Percentiles rank a stretch among this genome's conserved stretches.
These are phyloP conservation scores for Blastobotrys peoriensis DNA, from an alignment of 805 yeast genomes.

Conservation along the genomic window DNA sequence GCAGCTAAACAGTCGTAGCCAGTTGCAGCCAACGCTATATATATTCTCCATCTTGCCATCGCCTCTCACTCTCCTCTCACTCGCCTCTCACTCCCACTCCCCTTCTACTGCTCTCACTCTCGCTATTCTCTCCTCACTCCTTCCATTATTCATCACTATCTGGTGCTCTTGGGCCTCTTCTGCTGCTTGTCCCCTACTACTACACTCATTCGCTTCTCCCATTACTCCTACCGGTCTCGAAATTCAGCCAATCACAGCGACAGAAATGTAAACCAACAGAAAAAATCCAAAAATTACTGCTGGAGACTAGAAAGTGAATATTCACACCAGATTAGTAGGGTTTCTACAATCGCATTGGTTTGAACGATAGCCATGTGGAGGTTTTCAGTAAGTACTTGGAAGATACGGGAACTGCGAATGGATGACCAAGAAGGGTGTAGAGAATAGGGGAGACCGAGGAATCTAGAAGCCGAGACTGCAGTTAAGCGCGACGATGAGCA, in stretches of 20 bases:
- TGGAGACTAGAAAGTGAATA: no score
- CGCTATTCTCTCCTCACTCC: background rate
- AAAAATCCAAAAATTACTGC: background rate
- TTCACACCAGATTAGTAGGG: slow-evolving; percentile 1
- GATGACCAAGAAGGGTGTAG: no score
- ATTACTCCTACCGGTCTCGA: background rate
- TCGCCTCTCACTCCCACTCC: background rate
- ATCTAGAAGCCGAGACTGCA: no score
- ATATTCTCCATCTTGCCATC: background rate
- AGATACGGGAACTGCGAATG: no score
- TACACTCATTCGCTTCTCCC: background rate
- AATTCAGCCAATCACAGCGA: slow-evolving; percentile 9
- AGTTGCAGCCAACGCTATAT: no score
- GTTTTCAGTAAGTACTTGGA: slow-evolving; percentile 14
- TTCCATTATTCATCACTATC: background rate
- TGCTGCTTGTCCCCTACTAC: background rate
- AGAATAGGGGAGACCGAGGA: no score
- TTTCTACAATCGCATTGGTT: background rate
- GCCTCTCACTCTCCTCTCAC: background rate
- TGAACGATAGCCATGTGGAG: slow-evolving; percentile 11
- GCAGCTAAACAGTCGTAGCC: no score
- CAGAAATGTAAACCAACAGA: slow-evolving; percentile 5
- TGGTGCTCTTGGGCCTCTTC: no score
- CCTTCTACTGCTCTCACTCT: background rate
- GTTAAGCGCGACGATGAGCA: no score